Evolutionary conservation across 768 basidiomycete genomes (phyloP).

Genomic region (Wakefieldia striispora): DNA sequence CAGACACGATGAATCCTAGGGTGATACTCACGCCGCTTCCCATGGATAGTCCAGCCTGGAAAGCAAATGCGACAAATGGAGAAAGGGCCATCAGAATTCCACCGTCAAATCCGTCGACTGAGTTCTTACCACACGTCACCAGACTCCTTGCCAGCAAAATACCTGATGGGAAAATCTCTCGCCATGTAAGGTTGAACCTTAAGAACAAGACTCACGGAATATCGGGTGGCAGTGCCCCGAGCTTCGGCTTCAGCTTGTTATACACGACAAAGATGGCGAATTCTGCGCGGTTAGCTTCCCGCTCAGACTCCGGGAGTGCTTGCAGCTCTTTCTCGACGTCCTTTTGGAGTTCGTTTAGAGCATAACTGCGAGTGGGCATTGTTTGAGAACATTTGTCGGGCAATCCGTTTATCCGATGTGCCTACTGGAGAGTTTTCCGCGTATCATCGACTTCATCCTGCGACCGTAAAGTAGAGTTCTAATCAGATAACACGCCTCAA

Average conservation of each 20-base stretch:
- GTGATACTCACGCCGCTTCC: conserved; percentile 62
- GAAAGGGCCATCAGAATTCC: conserved; percentile 15
- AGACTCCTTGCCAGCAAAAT: conserved; percentile 80
- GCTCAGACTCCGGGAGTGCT: conserved; percentile 65
- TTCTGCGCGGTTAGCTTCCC: conserved; percentile 70
- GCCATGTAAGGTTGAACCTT: background rate
- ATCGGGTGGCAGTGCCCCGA: conserved; percentile 66
- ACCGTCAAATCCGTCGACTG: background rate
- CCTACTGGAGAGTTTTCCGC: conserved; percentile 84
- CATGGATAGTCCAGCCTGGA: conserved; percentile 82
- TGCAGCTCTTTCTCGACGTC: conserved; percentile 78
- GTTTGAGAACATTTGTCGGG: conserved; percentile 1
- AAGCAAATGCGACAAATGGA: conserved; percentile 5
- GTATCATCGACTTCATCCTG: conserved; percentile 90
- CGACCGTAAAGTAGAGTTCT: background rate
- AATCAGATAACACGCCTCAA: conserved; percentile 13
- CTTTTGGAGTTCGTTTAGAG: conserved; percentile 82
- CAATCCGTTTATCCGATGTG: background rate
- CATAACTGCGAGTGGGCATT: conserved; percentile 57
- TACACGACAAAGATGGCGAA: conserved; percentile 95
- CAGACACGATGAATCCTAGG: background rate
- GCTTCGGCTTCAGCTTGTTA: conserved; percentile 88
- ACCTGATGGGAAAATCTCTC: conserved; percentile 38
- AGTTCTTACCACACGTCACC: conserved; percentile 64
- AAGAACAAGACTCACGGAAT: conserved; percentile 48